A percentile compares a stretch with the other conserved stretches of the same genome.
phyloP scores from a whole-genome alignment of 768 basidiomycete genomes.

The Kwoniella botswanensis region DNA sequence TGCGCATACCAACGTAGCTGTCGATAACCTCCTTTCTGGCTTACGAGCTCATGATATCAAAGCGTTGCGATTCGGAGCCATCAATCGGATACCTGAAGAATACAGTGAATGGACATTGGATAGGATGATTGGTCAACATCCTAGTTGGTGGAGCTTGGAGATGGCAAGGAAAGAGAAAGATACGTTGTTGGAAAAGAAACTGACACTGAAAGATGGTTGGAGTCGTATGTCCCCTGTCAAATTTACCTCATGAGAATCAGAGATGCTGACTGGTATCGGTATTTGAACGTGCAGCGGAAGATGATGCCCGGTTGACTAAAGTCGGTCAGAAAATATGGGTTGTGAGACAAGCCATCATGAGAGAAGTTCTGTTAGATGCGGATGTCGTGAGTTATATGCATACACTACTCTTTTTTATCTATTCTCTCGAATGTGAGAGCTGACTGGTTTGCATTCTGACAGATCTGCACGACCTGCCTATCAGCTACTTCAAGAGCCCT shows the following conservation, averaged over 20 bases:
- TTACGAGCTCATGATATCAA: constrained; percentile 67
- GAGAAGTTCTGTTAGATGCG: constrained; percentile 43
- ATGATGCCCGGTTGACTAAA: constrained; percentile 3
- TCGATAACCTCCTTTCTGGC: constrained; percentile 85
- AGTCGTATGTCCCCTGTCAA: constrained; percentile 4
- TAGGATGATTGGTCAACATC: constrained; percentile 68
- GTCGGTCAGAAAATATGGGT: constrained; percentile 15
- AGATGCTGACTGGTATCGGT: background rate
- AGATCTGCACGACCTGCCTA: constrained; percentile 80
- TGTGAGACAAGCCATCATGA: constrained; percentile 23
- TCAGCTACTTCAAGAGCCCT: constrained; percentile 72
- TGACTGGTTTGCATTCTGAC: constrained; percentile 13
- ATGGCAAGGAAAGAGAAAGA: constrained; percentile 14
- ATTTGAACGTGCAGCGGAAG: background rate
- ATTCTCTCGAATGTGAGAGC: background rate
- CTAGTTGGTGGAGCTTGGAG: constrained; percentile 15
- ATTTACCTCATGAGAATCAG: background rate
- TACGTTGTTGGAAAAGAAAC: constrained; percentile 15
- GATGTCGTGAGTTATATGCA: constrained; percentile 46
- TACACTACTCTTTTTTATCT: constrained; percentile 46
- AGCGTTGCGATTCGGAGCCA: constrained; percentile 76
- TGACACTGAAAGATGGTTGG: background rate
- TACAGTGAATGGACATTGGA: constrained; percentile 69
- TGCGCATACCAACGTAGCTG: constrained; percentile 91
- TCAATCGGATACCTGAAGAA: constrained; percentile 66